Base-by-base conservation (phyloP, 768 basidiomycete genomes). In the Rhodotorula toruloides region DNA sequence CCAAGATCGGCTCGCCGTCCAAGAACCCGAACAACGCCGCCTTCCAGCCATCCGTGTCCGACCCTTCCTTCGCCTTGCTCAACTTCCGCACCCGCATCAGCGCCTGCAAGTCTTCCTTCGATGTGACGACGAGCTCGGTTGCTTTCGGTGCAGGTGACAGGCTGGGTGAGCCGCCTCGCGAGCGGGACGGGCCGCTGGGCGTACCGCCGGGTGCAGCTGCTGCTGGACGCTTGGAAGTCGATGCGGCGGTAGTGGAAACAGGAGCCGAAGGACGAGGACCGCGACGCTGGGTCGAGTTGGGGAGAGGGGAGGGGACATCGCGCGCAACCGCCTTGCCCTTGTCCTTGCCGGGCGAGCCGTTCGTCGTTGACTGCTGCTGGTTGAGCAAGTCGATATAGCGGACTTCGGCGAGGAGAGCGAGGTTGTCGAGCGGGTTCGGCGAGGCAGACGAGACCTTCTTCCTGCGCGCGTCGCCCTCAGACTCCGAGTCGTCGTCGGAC, bases 61-160 rank as follows among this genome's bases (percentile, higher is more conserved):
- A 36, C 29, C 42, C 47, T 40, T 25, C n/a, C 50, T 44, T 31
- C 12, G 55, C 63, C 25, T 32, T 11, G 29, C 67, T 27, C 32
- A 73, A 21, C 57, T 68, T 70, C 27, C 72, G 40, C 3, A 73
- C 62, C 31, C 58, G 48, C 60, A 52, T 67, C 17, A 73, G 31
- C 34, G 72, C 67, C 58, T 70, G 54, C 40, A 73, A 52, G 54
- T 73, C 72, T 27, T 73, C 72, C 50, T 68, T 70, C 21, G 53
- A 61, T 36, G 68, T 48, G 32, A 73, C 65, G 37, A 50, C 46
- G 40, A 68, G 31, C 39, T 67, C 66, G 54, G 29, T 50, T 36
- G 31, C 16, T 11, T 21, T 39, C 21, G 36, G 29, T 16, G 37
- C 49, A 14, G 53, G 53, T 8, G 36, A 39, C n/a, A 54, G 25